phyloP scores from a whole-genome alignment of 1,139 yeast species.

The Blastobotrys aristatus region DNA sequence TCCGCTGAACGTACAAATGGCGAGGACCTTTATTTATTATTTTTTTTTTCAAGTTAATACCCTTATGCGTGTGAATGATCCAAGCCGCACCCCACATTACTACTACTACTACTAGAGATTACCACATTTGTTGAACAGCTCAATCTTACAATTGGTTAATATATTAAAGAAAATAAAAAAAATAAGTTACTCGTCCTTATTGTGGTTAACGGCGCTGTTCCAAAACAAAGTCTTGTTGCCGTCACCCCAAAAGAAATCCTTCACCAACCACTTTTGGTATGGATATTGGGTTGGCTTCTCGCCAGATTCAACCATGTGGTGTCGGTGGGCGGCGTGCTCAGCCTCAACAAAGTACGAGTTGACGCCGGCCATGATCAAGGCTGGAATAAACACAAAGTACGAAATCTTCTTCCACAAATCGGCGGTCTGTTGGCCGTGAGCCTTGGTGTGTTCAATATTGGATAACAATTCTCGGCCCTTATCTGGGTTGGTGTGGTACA shows the following conservation, averaged over 20 bases:
- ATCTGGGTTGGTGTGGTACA: conserved; percentile 16
- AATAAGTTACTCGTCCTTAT: neutral
- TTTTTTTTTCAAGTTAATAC: too few relatives aligned
- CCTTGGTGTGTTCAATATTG: conserved; percentile 53
- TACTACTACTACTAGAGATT: too few relatives aligned
- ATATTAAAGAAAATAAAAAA: neutral
- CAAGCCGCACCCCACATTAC: too few relatives aligned
- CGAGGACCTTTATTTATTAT: neutral
- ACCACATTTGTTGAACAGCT: too few relatives aligned
- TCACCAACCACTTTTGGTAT: conserved; percentile 82
- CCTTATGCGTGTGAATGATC: too few relatives aligned
- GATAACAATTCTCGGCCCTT: conserved; percentile 48
- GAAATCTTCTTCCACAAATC: conserved; percentile 83
- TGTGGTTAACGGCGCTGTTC: conserved; percentile 79
- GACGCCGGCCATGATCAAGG: conserved; percentile 65
- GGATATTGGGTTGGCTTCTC: conserved; percentile 73
- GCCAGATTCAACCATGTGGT: conserved; percentile 66
- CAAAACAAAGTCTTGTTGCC: conserved; percentile 97
- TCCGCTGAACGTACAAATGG: too few relatives aligned
- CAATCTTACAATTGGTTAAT: too few relatives aligned
- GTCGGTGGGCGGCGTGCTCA: conserved; percentile 87
- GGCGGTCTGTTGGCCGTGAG: conserved; percentile 76
- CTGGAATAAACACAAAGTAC: conserved; percentile 74
- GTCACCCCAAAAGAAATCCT: conserved; percentile 94
- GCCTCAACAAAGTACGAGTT: conserved; percentile 77